Conservation (phyloP, 2,329 filamentous ascomycete genomes). For the Dactylellina parvicollis region DNA sequence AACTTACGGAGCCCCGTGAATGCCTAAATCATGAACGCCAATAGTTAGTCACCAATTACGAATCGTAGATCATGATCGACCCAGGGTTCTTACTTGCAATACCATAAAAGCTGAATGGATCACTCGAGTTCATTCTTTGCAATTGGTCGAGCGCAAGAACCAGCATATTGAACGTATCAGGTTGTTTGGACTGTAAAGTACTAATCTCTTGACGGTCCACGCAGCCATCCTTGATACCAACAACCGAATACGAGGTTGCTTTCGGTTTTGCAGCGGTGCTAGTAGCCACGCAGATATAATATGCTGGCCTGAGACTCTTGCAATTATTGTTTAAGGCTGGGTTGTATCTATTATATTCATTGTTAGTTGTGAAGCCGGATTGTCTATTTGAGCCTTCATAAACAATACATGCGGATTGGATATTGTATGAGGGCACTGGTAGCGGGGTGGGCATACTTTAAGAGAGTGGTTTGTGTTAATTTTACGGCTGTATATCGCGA, state of each 20-base stretch:
- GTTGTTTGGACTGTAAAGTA: neutral
- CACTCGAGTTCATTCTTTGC: neutral
- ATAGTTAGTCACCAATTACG: neutral
- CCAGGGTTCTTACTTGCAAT: slow-evolving; percentile 24
- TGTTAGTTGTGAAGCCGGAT: too few relatives aligned
- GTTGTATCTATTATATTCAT: too few relatives aligned
- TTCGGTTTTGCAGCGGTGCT: neutral
- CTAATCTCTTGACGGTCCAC: slow-evolving; percentile 8
- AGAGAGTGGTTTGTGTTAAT: neutral
- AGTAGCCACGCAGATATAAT: slow-evolving; percentile 3
- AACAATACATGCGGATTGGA: too few relatives aligned
- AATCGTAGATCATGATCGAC: neutral
- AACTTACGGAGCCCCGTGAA: slow-evolving; percentile 52
- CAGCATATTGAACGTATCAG: slow-evolving; percentile 38
- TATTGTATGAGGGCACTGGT: too few relatives aligned
- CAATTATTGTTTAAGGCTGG: slow-evolving; percentile 16
- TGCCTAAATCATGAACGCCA: slow-evolving; percentile 7
- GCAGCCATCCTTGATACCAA: slow-evolving; percentile 11
- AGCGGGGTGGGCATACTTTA: slow-evolving; percentile 8
- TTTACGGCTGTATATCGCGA: neutral
- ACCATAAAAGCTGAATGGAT: slow-evolving; percentile 17
- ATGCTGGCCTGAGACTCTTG: neutral
- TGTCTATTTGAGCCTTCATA: too few relatives aligned
- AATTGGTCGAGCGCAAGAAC: slow-evolving; percentile 32
- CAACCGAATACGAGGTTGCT: neutral